phyloP scores from a whole-genome alignment of 768 basidiomycete genomes.

The Sutorius australiensis region DNA sequence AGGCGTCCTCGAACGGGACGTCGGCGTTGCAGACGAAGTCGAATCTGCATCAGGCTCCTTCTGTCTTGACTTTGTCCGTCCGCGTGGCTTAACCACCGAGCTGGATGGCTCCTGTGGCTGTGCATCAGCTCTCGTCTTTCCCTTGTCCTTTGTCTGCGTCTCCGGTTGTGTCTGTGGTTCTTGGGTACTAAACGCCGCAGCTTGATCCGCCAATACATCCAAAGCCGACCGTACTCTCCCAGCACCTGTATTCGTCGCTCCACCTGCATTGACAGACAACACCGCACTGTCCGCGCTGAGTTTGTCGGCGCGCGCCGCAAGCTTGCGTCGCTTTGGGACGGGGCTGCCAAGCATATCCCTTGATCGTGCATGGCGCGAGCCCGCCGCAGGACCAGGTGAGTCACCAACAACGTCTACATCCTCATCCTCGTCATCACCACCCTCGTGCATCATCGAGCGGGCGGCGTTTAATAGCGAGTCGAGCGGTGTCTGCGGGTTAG shows the following conservation, averaged over 20 bases:
- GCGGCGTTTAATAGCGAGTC: constrained; percentile 62
- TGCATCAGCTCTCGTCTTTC: constrained; percentile 14
- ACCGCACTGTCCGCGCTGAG: not conserved
- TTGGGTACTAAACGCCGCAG: constrained; percentile 49
- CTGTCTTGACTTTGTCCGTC: constrained; percentile 8
- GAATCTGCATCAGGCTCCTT: constrained; percentile 5
- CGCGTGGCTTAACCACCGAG: constrained; percentile 4
- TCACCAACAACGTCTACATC: constrained; percentile 21
- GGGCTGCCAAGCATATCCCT: constrained; percentile 32
- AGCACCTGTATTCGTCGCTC: not conserved
- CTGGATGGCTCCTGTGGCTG: constrained; percentile 2
- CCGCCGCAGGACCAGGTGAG: constrained; percentile 18
- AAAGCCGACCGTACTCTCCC: constrained; percentile 49
- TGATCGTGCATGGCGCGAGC: constrained; percentile 28
- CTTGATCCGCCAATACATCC: constrained; percentile 73
- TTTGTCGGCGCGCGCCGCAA: constrained; percentile 13
- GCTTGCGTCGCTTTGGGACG: constrained; percentile 37
- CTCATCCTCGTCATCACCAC: constrained; percentile 33
- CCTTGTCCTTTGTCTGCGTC: constrained; percentile 16
- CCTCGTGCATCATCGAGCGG: constrained; percentile 49
- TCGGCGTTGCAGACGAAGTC: constrained; percentile 1
- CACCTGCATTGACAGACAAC: constrained; percentile 1
- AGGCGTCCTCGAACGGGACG: constrained; percentile 17
- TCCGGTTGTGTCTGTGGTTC: constrained; percentile 18
- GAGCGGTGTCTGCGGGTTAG: constrained; percentile 43